Evolutionary conservation across 352 stramenopile genomes (phyloP).

Genomic region (Globisporangium okanoganense): DNA sequence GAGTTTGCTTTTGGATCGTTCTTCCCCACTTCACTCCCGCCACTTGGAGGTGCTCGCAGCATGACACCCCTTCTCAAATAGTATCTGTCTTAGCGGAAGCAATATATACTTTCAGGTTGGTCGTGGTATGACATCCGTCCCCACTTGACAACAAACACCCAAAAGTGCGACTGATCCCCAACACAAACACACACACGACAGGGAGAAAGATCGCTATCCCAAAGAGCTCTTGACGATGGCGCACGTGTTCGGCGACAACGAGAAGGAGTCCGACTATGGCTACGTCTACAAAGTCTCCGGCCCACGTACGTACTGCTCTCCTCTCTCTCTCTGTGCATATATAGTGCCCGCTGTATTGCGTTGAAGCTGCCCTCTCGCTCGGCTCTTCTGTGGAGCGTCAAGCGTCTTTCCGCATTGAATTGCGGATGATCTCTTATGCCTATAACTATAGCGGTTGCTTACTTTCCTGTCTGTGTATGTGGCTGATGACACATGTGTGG

Average conservation of each 20-base stretch:
- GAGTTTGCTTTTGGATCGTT: slow-evolving; percentile 1
- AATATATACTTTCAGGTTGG: background rate
- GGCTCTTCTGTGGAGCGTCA: background rate
- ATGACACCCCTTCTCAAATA: slow-evolving; percentile 5
- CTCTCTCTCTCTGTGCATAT: background rate
- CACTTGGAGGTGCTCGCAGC: background rate
- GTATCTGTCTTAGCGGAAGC: background rate
- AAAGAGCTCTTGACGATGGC: slow-evolving; percentile 38
- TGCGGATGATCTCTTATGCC: background rate
- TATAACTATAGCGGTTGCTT: background rate
- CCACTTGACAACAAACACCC: too few relatives aligned
- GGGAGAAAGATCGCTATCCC: slow-evolving; percentile 41
- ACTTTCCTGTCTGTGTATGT: background rate
- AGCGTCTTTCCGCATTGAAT: background rate
- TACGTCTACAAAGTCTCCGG: slow-evolving; percentile 99
- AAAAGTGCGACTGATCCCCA: background rate
- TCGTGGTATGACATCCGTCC: slow-evolving; percentile 9
- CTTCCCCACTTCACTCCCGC: background rate
- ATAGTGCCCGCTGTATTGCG: background rate
- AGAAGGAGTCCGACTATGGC: slow-evolving; percentile 95
- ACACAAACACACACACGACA: slow-evolving; percentile 11
- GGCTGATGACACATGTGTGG: too few relatives aligned
- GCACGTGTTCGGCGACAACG: slow-evolving; percentile 83
- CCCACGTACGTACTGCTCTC: slow-evolving; percentile 71
- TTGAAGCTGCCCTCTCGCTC: background rate